These are phyloP conservation scores for Dendrothele bispora DNA, from an alignment of 768 basidiomycete genomes.

Conservation along the genomic window DNA sequence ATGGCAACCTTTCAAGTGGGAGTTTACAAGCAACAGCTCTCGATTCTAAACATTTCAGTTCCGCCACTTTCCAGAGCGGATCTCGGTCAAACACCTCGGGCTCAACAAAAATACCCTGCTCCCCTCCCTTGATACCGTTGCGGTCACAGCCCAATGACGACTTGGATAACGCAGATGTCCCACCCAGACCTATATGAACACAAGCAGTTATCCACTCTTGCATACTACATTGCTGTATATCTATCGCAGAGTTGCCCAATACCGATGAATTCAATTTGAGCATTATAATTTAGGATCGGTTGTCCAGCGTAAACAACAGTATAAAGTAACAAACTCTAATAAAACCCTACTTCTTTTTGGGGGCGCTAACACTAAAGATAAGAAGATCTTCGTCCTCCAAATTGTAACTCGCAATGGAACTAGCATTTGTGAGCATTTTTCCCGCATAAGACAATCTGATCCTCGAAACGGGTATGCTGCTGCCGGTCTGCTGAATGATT, in stretches of 20 bases:
- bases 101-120: not conserved
- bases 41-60: too few relatives aligned
- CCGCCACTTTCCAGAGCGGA: too few relatives aligned
- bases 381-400: constrained; percentile 89
- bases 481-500: constrained; percentile 76
- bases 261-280: not conserved
- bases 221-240: not conserved
- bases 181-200: not conserved
- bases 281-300: not conserved
- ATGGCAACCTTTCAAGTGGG: too few relatives aligned
- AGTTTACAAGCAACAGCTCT: too few relatives aligned
- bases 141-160: not conserved
- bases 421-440: constrained; percentile 86
- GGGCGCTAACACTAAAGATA: constrained; percentile 72
- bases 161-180: not conserved
- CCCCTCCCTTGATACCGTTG: not conserved
- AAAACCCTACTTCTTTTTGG: constrained; percentile 61
- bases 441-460: constrained; percentile 78
- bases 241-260: not conserved
- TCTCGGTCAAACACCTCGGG: too few relatives aligned
- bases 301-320: not conserved
- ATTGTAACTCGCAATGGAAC: constrained; percentile 84
- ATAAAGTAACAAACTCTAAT: too few relatives aligned
- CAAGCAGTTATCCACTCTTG: not conserved
- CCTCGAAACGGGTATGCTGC: constrained; percentile 74